These are phyloP conservation scores for Blepharisma japonicum DNA, from an alignment of 73 alveolate species.

Conservation along the genomic window DNA sequence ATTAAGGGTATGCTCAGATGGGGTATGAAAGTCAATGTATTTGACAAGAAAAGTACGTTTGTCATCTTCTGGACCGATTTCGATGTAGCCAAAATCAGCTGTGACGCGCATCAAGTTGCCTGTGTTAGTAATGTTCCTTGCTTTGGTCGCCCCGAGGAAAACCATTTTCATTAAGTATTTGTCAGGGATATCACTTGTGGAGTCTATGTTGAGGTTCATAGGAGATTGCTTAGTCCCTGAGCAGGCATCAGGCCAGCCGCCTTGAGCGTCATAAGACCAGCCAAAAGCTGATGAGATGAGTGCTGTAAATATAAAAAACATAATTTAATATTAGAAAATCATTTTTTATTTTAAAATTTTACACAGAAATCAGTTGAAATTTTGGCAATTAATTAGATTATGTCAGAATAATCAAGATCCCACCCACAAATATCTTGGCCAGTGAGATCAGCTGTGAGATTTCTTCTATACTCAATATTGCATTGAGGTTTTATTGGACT, in stretches of 20 bases:
- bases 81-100: background rate
- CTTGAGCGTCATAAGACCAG: background rate
- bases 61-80: background rate
- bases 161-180: constrained; percentile 6
- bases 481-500: too few species aligned
- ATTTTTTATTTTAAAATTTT: too few species aligned
- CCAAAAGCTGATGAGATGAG: too few species aligned
- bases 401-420: too few species aligned
- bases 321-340: too few species aligned
- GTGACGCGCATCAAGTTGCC: background rate
- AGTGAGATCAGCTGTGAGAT: too few species aligned
- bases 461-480: too few species aligned
- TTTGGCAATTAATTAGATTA: too few species aligned
- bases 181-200: background rate
- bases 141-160: background rate
- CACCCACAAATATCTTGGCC: too few species aligned
- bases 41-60: background rate
- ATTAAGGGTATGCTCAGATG: constrained; percentile 1
- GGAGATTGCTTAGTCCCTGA: background rate
- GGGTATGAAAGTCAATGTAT: constrained; percentile 21
- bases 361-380: too few species aligned
- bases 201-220: background rate
- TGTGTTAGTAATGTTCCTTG: background rate
- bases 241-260: background rate
- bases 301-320: too few species aligned